A percentile compares a stretch with the other conserved stretches of the same genome.
phyloP scores from a whole-genome alignment of 805 yeast genomes.

The Pichia nakasei region DNA sequence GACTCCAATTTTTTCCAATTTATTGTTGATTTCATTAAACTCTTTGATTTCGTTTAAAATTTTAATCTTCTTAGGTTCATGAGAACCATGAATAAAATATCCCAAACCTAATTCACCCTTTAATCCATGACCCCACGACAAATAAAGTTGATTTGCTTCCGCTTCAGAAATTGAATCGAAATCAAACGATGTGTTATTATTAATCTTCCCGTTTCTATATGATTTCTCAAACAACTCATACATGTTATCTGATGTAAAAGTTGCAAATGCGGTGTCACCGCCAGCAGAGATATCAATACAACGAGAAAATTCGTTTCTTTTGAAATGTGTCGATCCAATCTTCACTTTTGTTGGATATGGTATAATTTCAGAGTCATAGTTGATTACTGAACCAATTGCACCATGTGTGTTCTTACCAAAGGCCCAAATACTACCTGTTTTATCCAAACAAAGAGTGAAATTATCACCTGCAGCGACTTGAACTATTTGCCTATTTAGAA shows the following conservation, averaged over 20 bases:
- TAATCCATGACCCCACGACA: constrained; percentile 77
- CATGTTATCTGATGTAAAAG: constrained; percentile 29
- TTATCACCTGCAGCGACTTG: constrained; percentile 65
- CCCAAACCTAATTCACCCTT: constrained; percentile 83
- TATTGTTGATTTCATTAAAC: constrained; percentile 39
- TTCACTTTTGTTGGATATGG: constrained; percentile 59
- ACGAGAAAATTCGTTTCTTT: constrained; percentile 34
- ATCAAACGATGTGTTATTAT: constrained; percentile 5
- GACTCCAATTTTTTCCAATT: constrained; percentile 38
- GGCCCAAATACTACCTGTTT: constrained; percentile 61
- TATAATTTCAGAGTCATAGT: constrained; percentile 55
- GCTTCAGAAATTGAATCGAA: constrained; percentile 15
- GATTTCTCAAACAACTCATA: constrained; percentile 29
- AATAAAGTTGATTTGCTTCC: constrained; percentile 27
- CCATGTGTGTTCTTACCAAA: constrained; percentile 85
- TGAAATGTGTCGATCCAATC: constrained; percentile 31
- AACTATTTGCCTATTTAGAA: constrained; percentile 36
- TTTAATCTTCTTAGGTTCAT: constrained; percentile 53
- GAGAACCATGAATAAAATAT: constrained; percentile 63
- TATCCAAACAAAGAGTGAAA: constrained; percentile 67
- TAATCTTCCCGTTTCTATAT: constrained; percentile 12
- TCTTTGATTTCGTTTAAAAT: constrained; percentile 40
- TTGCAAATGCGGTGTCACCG: constrained; percentile 53
- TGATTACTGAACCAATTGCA: constrained; percentile 68
- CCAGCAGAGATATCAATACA: constrained; percentile 58